A percentile compares a stretch with the other conserved stretches of the same genome.
These are phyloP conservation scores for Aureobasidium uvarum DNA, from an alignment of 2,329 filamentous ascomycete species.

Conservation along the genomic window DNA sequence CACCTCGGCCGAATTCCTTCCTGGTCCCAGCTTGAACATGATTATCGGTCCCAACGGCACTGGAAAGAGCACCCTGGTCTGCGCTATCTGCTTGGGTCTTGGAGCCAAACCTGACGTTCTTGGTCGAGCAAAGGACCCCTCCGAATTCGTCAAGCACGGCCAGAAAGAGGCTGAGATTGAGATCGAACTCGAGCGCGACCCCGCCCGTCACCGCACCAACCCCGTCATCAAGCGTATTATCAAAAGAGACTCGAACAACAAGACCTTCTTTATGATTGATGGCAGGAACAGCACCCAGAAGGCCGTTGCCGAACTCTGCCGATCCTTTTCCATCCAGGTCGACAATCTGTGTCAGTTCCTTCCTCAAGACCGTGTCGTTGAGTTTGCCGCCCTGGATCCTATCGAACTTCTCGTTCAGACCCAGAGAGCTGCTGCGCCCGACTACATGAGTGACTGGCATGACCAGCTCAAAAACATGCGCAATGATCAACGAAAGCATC, in stretches of 20 bases:
- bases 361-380: slow-evolving; percentile 91
- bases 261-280: slow-evolving; percentile 74
- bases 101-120: slow-evolving; percentile 80
- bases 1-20: slow-evolving; percentile 83
- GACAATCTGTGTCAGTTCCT: slow-evolving; percentile 98
- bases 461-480: slow-evolving; percentile 69
- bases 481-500: slow-evolving; percentile 63
- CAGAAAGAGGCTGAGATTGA: slow-evolving; percentile 75
- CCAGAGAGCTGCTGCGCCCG: slow-evolving; percentile 79
- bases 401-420: slow-evolving; percentile 82
- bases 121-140: slow-evolving; percentile 78
- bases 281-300: slow-evolving; percentile 61
- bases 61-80: slow-evolving; percentile 95
- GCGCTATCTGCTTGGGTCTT: slow-evolving; percentile 89
- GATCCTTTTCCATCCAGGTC: slow-evolving; percentile 81
- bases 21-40: slow-evolving; percentile 94
- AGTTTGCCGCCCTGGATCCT: slow-evolving; percentile 82
- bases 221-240: slow-evolving; percentile 74
- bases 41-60: slow-evolving; percentile 98
- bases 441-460: slow-evolving; percentile 78
- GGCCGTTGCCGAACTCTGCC: slow-evolving; percentile 65
- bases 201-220: slow-evolving; percentile 59
- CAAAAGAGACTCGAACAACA: slow-evolving; percentile 64
- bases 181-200: slow-evolving; percentile 75
- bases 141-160: slow-evolving; percentile 93